Evolutionary conservation across 805 yeast species (phyloP).

Genomic region (Pichia insulana): DNA sequence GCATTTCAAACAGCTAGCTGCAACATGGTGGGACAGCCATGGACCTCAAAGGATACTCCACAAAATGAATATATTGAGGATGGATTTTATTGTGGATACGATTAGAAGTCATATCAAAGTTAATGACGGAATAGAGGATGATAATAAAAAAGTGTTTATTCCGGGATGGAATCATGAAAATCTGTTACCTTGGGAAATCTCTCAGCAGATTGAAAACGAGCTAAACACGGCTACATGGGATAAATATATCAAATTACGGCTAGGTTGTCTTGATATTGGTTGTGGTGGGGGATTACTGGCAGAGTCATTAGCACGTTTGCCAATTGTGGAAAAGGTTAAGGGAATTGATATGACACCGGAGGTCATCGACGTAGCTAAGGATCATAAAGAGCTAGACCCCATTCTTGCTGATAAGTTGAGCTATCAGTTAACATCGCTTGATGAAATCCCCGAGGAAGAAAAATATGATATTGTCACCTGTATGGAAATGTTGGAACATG

Average conservation of each 20-base stretch:
- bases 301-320: conserved; percentile 77
- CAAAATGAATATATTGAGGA: conserved; percentile 82
- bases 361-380: conserved; percentile 69
- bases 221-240: conserved; percentile 39
- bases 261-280: conserved; percentile 76
- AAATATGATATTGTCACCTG: conserved; percentile 73
- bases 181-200: conserved; percentile 52
- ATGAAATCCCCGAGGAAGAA: conserved; percentile 37
- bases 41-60: conserved; percentile 93
- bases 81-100: conserved; percentile 74
- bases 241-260: conserved; percentile 28
- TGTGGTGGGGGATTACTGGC: conserved; percentile 97
- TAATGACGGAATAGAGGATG: conserved; percentile 30
- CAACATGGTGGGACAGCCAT: conserved; percentile 96
- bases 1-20: conserved; percentile 81
- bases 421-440: conserved; percentile 58
- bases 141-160: conserved; percentile 45
- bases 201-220: conserved; percentile 38
- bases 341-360: conserved; percentile 86
- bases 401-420: conserved; percentile 35
- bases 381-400: conserved; percentile 65
- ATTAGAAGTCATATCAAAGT: conserved; percentile 37
- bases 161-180: conserved; percentile 66
- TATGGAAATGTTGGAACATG: conserved; percentile 95
- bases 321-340: conserved; percentile 49